Percentiles rank a stretch among this genome's conserved stretches.
Conservation (phyloP, 1,284 basidiomycete species). For the Ceratobasidium sp. region DNA sequence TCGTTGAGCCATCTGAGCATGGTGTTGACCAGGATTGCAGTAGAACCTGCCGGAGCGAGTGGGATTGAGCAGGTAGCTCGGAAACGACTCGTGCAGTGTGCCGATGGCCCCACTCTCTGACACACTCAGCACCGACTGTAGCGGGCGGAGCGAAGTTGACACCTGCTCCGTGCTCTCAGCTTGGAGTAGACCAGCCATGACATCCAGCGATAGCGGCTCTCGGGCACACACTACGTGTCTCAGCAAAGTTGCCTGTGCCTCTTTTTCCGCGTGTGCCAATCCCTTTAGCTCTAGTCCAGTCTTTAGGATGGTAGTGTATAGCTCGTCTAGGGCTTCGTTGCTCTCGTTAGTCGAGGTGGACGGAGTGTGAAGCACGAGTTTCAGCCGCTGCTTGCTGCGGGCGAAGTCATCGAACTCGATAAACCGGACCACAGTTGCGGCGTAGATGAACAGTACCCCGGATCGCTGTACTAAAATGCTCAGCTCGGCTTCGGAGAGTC, state of each 20-base stretch:
- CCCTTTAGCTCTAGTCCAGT: background rate
- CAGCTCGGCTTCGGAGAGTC: no score
- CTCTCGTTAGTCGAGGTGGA: background rate
- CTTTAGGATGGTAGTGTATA: background rate
- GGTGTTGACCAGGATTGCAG: background rate
- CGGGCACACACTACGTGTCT: background rate
- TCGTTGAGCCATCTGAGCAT: background rate
- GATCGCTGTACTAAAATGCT: background rate
- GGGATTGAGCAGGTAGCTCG: background rate
- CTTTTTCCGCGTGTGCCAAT: background rate
- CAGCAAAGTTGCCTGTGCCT: background rate
- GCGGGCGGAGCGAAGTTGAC: background rate
- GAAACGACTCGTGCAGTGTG: slow-evolving; percentile 4
- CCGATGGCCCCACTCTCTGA: background rate
- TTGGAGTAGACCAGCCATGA: background rate
- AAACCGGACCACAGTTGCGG: slow-evolving; percentile 14
- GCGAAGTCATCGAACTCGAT: background rate
- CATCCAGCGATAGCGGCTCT: background rate
- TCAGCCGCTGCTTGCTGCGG: background rate
- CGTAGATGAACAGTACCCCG: slow-evolving; percentile 27
- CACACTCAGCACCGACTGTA: background rate
- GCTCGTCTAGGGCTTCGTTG: background rate
- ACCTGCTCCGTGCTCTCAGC: background rate
- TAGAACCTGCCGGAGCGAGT: background rate
- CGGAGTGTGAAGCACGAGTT: background rate